phyloP scores from a whole-genome alignment of 1,284 basidiomycete genomes.

The Thelephora terrestris region DNA sequence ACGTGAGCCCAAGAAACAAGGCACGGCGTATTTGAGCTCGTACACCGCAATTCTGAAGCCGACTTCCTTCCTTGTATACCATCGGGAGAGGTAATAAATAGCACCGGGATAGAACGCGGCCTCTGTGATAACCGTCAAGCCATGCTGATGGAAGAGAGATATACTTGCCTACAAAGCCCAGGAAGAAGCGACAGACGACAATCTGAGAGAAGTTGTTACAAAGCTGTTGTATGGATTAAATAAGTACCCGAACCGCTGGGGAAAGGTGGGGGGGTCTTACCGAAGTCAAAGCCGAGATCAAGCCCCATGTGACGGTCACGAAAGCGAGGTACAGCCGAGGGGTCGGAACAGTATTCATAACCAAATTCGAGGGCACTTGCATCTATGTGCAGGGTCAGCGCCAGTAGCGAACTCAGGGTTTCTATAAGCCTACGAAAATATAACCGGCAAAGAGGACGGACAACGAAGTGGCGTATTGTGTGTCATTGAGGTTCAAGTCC shows the following conservation, averaged over 20 bases:
- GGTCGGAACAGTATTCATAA: slow-evolving; percentile 13
- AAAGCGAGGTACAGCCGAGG: slow-evolving; percentile 12
- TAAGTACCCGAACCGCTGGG: not conserved
- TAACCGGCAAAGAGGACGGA: slow-evolving; percentile 14
- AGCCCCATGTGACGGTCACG: slow-evolving; percentile 10
- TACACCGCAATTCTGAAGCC: slow-evolving; percentile 12
- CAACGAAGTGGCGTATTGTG: slow-evolving; percentile 10
- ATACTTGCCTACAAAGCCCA: slow-evolving; percentile 6
- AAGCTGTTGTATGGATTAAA: slow-evolving; percentile 3
- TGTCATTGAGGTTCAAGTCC: slow-evolving; percentile 12
- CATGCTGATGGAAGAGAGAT: not conserved
- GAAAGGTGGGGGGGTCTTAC: slow-evolving; percentile 2
- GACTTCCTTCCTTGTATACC: slow-evolving; percentile 16
- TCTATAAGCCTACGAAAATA: slow-evolving; percentile 9
- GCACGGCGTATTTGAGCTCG: not conserved
- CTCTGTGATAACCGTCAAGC: slow-evolving; percentile 6
- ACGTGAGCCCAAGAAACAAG: not conserved
- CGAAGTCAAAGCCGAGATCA: slow-evolving; percentile 11
- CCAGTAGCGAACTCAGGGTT: not conserved
- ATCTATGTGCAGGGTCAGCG: slow-evolving; percentile 5
- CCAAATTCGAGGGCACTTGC: slow-evolving; percentile 14
- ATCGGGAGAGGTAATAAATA: slow-evolving; percentile 16
- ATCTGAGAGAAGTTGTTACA: slow-evolving; percentile 10
- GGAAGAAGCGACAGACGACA: slow-evolving; percentile 8
- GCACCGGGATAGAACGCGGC: slow-evolving; percentile 17